Conservation (phyloP, 139 green algal species). For the Chlorella ohadii region DNA sequence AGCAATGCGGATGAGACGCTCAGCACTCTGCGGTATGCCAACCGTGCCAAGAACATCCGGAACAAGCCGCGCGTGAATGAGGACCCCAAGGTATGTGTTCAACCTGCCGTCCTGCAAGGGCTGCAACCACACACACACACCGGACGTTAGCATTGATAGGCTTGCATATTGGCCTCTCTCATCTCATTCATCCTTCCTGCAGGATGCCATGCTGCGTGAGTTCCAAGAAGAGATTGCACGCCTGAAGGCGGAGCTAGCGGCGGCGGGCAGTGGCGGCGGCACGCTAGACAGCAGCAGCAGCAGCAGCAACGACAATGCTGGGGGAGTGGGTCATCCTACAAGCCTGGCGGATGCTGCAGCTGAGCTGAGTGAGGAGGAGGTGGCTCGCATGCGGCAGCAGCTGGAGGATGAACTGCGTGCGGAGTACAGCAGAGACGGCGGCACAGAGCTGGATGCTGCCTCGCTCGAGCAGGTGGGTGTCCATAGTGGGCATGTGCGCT, state of each 20-base stretch:
- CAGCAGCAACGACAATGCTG: background rate
- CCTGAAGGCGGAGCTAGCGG: conserved; percentile 76
- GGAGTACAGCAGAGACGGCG: conserved; percentile 56
- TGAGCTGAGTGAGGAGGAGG: conserved; percentile 29
- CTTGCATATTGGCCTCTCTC: too few species aligned
- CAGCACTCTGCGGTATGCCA: conserved; percentile 90
- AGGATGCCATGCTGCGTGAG: conserved; percentile 91
- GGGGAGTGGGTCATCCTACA: too few species aligned
- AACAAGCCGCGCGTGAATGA: conserved; percentile 96
- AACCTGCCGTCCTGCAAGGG: too few species aligned
- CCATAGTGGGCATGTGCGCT: too few species aligned
- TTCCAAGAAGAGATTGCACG: conserved; percentile 91
- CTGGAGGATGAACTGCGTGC: conserved; percentile 63
- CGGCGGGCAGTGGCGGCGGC: background rate
- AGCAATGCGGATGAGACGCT: conserved; percentile 89
- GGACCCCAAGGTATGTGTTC: conserved; percentile 81
- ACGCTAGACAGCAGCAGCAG: conserved; percentile 15
- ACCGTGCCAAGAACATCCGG: conserved; percentile 89
- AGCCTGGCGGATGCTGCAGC: background rate
- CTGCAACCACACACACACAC: too few species aligned
- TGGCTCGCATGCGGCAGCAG: conserved; percentile 43
- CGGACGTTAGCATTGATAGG: too few species aligned
- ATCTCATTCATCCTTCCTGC: background rate
- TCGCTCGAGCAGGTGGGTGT: conserved; percentile 20
- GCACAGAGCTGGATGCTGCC: conserved; percentile 28